Base-by-base conservation (phyloP, 345 rosid genomes). In the Eucalyptus coolabah region DNA sequence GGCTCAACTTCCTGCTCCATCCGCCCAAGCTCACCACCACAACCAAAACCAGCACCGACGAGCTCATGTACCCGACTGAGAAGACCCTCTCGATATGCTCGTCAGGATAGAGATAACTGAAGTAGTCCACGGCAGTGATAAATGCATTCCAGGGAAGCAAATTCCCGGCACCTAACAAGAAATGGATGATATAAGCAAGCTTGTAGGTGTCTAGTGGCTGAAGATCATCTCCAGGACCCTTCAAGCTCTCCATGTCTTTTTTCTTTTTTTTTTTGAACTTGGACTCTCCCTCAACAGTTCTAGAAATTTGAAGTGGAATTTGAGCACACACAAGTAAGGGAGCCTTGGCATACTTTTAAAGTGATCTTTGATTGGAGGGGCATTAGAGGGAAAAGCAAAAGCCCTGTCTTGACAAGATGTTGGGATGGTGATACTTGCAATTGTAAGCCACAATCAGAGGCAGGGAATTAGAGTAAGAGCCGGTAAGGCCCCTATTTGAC, bases 61-160 rank as follows among this genome's bases (percentile, higher is more conserved):
- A 94, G 89, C 93, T 93, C 98, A 97, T 96, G 95, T 98, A 98
- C 86, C 95, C 98, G 49, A 97, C 98, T 9, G 99, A 93, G 91
- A 98, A 98, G 87, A 97, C 97, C 93, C 94, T 98, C 91, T 94
- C 97, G 18, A 96, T 94, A 89, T 98, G 98, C 87, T 92, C 94
- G 82, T 89, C 49, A 1, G 99, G 98, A 87, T 97, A 98, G 63
- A 95, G 93, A 91, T 91, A 90, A 42, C 96, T 92, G 32, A 98
- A 98, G 92, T 97, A 97, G 93, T 98, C 99, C 40, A 95, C 94
- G 30, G 98, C 99, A 4, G 97, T 98, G 93, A 98, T 98, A 77
- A 95, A 96, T 88, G 97, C 95, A 90, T 98, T 98, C 99, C 99
- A 98, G 6, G 99, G 99, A 90, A 96, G 97, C 91, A 98, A 93